These are phyloP conservation scores for Tausonia pullulans DNA, from an alignment of 1,284 basidiomycete species.

Conservation along the genomic window DNA sequence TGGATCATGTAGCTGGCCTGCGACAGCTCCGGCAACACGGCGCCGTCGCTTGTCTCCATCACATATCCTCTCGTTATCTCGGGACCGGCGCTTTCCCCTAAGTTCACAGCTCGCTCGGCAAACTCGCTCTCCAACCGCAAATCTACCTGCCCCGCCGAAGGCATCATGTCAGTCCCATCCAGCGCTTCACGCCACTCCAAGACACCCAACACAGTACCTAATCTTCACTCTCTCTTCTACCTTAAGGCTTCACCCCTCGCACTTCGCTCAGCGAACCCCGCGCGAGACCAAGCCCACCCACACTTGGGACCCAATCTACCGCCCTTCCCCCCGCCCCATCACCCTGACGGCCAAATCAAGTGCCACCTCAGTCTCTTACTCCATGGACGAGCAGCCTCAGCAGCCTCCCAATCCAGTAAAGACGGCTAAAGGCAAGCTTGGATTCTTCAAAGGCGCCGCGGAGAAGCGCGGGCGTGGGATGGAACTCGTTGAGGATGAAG, in stretches of 20 bases:
- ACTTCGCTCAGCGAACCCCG: conserved; percentile 26
- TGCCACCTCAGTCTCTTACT: too few relatives aligned
- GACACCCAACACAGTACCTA: background rate
- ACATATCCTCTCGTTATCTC: background rate
- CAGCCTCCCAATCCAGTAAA: too few relatives aligned
- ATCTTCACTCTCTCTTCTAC: background rate
- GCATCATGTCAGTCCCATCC: conserved; percentile 26
- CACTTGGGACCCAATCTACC: conserved; percentile 30
- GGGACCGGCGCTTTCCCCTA: background rate
- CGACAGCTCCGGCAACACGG: conserved; percentile 20
- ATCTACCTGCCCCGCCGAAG: conserved; percentile 29
- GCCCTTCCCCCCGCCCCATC: conserved; percentile 31
- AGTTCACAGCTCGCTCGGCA: background rate
- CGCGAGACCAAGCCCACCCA: conserved; percentile 21
- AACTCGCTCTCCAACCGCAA: too few relatives aligned
- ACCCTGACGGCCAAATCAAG: conserved; percentile 24
- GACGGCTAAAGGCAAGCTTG: too few relatives aligned
- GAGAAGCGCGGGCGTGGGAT: too few relatives aligned
- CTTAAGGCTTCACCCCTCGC: conserved; percentile 1
- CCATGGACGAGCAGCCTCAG: too few relatives aligned
- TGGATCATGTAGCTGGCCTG: conserved; percentile 22
- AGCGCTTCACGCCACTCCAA: background rate
- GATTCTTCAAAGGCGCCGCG: too few relatives aligned
- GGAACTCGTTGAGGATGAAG: too few relatives aligned
- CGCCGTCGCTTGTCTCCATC: background rate